Evolutionary conservation across 345 rosid species (phyloP), one percentile per base, ranked within the genome.

Genomic region (Trapa bicornis): DNA sequence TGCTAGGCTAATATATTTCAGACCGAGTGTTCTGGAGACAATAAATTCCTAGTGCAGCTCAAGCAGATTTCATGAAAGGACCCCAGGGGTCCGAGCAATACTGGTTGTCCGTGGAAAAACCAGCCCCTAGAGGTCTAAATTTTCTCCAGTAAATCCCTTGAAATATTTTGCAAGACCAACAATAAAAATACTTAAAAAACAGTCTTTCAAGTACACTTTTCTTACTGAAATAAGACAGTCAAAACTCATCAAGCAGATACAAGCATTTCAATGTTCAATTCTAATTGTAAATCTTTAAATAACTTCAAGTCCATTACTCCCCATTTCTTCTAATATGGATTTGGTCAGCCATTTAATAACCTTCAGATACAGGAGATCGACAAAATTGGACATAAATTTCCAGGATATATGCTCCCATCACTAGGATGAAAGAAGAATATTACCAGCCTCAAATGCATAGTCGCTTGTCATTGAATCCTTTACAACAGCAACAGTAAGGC

Each of bases 371-470:
- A 43, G 7, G 2, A 62, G n/a, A 15, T 13, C 14, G 12, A 2
- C 14, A 29, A 37, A 4, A 35, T 15, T 10, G 6, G 47, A 39
- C 36, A 37, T 13, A 13, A 16, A 38, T 3, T 64, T 64, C 43
- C 43, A 13, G 33, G 14, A 48, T 36, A 41, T 41, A 41, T 41
- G 43, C 4, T 41, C 7, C 7, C 6, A 69, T 52, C 50, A 73
- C 17, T 61, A 65, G 68, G 50, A 67, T 45, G 73, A 71, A 75
- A 70, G 68, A 68, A 66, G 68, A 69, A 53, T 62, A 67, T 36
- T 88, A 94, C 99, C 97, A 78, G 97, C 99, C 80, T 93, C 98
- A 66, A 94, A 94, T 38, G 96, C 92, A 81, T 88, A 94, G 79
- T 91, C 97, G 76, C 84, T 83, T 71, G 97, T 87, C 84, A 84